Conservation (phyloP, 1,284 basidiomycete genomes). For the Rhodotorula sp. region DNA sequence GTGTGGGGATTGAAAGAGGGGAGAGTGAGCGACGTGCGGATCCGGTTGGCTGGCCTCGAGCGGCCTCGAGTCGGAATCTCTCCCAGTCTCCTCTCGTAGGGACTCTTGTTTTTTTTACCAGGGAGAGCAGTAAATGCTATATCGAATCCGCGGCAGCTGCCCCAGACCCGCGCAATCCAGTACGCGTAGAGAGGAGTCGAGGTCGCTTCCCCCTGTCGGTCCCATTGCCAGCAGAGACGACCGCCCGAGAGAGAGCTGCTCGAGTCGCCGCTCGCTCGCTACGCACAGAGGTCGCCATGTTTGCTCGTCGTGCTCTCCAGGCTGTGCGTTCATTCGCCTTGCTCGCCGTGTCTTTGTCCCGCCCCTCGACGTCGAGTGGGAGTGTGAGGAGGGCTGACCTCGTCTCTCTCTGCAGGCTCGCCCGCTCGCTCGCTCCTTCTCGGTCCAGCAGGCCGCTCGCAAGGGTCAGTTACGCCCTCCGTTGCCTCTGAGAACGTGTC, state of each 20-base stretch:
- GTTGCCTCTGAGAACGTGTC: too few species aligned
- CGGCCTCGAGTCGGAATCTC: too few species aligned
- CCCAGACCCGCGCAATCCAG: too few species aligned
- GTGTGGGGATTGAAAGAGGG: too few species aligned
- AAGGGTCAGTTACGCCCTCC: conserved; percentile 29
- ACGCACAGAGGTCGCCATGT: conserved; percentile 17
- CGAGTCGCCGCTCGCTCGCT: neutral
- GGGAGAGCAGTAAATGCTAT: too few species aligned
- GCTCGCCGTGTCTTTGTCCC: neutral
- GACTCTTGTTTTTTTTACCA: too few species aligned
- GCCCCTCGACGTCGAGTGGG: neutral
- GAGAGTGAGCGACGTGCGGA: neutral
- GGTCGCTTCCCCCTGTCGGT: too few species aligned
- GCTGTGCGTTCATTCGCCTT: conserved; percentile 12
- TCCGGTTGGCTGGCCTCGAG: neutral
- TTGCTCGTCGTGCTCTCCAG: conserved; percentile 30
- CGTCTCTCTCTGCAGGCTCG: conserved; percentile 15
- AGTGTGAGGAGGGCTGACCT: neutral
- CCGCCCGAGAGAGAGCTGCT: too few species aligned
- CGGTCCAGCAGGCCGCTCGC: conserved; percentile 23
- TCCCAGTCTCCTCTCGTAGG: too few species aligned
- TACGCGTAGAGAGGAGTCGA: too few species aligned
- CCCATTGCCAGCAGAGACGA: too few species aligned
- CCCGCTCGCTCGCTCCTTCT: conserved; percentile 33
- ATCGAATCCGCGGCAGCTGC: too few species aligned